phyloP scores from a whole-genome alignment of 768 basidiomycete species.

The Pleurotus salmoneostramineus region DNA sequence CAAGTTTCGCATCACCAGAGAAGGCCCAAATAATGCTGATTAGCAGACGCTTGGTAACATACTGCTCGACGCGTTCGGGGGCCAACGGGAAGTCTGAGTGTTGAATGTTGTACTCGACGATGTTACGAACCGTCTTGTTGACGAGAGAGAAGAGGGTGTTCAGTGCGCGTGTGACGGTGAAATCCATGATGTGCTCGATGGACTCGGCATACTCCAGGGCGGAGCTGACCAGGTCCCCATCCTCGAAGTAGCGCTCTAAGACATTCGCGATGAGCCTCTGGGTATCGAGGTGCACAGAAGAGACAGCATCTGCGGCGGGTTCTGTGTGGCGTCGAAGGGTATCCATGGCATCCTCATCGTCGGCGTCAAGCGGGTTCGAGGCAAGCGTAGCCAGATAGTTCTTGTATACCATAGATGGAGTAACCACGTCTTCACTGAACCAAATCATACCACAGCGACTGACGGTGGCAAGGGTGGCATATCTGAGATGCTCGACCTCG shows the following conservation, averaged over 20 bases:
- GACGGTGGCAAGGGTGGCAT: slow-evolving; percentile 96
- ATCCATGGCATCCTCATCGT: slow-evolving; percentile 78
- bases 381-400: slow-evolving; percentile 82
- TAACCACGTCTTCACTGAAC: slow-evolving; percentile 97
- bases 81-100: slow-evolving; percentile 93
- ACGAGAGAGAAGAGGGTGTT: slow-evolving; percentile 95
- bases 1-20: slow-evolving; percentile 92
- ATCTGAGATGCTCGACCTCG: slow-evolving; percentile 96
- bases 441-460: slow-evolving; percentile 99
- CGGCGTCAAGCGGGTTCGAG: slow-evolving; percentile 75
- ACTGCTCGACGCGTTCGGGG: slow-evolving; percentile 82
- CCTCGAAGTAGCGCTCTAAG: slow-evolving; percentile 78
- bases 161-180: slow-evolving; percentile 86
- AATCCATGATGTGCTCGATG: slow-evolving; percentile 99
- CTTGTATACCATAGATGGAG: slow-evolving; percentile 86
- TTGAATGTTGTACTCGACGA: slow-evolving; percentile 92
- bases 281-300: slow-evolving; percentile 61
- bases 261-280: slow-evolving; percentile 75
- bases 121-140: slow-evolving; percentile 92
- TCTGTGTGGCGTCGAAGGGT: slow-evolving; percentile 59
- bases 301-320: slow-evolving; percentile 39
- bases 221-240: slow-evolving; percentile 75
- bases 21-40: slow-evolving; percentile 98
- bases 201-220: slow-evolving; percentile 78
- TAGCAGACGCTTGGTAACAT: slow-evolving; percentile 84